Evolutionary conservation across 2,329 filamentous ascomycete species (phyloP).

Genomic region (Blumeria graminis): DNA sequence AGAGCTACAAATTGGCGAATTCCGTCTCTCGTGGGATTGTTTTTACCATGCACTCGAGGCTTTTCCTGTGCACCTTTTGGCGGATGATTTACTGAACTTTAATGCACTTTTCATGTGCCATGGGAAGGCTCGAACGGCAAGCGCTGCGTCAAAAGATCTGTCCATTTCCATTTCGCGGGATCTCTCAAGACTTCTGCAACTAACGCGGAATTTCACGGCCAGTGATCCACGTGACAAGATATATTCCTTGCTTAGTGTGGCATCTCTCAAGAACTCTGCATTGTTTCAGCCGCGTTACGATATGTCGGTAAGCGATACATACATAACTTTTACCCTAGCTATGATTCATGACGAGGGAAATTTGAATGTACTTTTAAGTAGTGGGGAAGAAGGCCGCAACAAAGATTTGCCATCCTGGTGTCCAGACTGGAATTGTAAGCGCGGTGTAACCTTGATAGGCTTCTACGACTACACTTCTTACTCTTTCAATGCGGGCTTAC

Average conservation of each 20-base stretch:
- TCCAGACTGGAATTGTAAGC: not conserved
- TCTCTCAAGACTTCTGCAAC: not conserved
- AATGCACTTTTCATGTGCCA: not conserved
- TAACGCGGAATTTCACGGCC: not conserved
- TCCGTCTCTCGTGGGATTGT: not conserved
- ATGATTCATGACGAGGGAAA: not conserved
- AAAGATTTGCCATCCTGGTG: constrained; percentile 1
- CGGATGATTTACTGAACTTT: not conserved
- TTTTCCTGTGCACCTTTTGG: not conserved
- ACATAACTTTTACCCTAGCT: not conserved
- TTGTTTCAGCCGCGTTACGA: not conserved
- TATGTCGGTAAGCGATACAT: not conserved
- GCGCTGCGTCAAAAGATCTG: not conserved
- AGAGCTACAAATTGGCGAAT: not conserved
- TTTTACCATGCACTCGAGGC: not conserved
- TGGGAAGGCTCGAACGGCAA: not conserved
- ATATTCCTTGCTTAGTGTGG: not conserved
- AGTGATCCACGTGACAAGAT: not conserved
- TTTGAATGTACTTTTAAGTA: not conserved
- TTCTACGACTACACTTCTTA: not conserved
- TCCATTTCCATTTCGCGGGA: not conserved
- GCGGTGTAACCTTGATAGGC: not conserved
- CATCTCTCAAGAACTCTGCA: not conserved
- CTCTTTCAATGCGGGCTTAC: not conserved
- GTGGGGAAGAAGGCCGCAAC: not conserved